Evolutionary conservation across 345 rosid species (phyloP).

Genomic region (Eucalyptus microcorys): DNA sequence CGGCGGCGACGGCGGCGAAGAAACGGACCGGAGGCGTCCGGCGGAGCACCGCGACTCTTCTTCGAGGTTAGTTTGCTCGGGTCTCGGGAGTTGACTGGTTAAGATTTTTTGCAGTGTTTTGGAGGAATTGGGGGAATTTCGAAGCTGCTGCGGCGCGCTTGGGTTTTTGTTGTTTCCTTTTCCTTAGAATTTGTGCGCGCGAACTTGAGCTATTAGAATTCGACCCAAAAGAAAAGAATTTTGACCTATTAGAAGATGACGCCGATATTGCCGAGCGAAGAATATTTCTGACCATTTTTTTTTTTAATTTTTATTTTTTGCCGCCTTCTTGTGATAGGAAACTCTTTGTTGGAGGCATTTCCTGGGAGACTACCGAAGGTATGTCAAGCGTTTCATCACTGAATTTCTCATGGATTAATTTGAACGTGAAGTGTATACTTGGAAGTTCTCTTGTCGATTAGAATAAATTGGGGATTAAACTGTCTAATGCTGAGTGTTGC

Average conservation of each 20-base stretch:
- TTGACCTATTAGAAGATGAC: not conserved
- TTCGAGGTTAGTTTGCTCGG: not conserved
- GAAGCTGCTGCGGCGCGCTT: not conserved
- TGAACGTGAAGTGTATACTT: not conserved
- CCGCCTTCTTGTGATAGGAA: conserved; percentile 16
- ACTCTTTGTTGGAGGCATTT: conserved; percentile 58
- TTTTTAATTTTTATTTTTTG: not conserved
- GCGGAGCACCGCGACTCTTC: not conserved
- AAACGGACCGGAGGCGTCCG: not conserved
- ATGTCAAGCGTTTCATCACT: not conserved
- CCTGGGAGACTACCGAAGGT: conserved; percentile 58
- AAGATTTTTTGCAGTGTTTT: not conserved
- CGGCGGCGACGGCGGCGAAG: not conserved
- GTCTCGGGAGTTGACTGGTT: not conserved
- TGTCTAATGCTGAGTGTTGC: not conserved
- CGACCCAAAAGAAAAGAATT: no score
- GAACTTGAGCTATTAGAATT: not conserved
- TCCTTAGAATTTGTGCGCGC: not conserved
- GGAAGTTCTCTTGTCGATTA: not conserved
- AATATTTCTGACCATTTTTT: not conserved
- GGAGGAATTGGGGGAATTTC: not conserved
- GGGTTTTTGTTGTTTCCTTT: not conserved
- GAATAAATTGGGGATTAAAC: not conserved
- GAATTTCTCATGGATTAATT: not conserved
- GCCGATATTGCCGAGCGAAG: not conserved